Evolutionary conservation across 164 flowering plant genomes (phyloP).

Genomic region (Vitis rupestris): DNA sequence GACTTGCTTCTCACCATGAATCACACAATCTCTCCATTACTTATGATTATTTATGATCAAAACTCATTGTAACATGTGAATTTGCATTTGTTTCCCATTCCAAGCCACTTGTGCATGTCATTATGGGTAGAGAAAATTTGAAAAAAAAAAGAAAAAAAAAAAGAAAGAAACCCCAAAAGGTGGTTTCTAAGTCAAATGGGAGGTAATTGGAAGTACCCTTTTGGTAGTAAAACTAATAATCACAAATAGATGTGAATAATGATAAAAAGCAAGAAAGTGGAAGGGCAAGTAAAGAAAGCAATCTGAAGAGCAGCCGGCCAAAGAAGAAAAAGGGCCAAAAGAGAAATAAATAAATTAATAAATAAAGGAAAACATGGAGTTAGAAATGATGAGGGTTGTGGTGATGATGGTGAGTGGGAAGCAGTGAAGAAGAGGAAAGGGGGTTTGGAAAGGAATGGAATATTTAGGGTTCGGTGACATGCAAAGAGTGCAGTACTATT

Average conservation of each 20-base stretch:
- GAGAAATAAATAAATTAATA: not conserved
- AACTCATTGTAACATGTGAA: no score
- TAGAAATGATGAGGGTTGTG: conserved; percentile 38
- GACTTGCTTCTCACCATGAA: no score
- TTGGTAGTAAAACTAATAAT: conserved; percentile 25
- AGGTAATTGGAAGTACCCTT: conserved; percentile 34
- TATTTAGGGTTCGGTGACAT: conserved; percentile 60
- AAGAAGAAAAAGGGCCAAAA: not conserved
- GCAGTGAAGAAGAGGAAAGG: conserved; percentile 22
- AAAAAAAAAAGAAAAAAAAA: not conserved
- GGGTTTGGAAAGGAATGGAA: conserved; percentile 30
- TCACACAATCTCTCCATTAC: no score
- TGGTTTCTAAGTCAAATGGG: conserved; percentile 30
- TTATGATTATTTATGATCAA: no score
- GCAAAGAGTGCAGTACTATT: conserved; percentile 26
- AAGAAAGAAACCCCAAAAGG: conserved; percentile 14
- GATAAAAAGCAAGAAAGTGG: conserved; percentile 21
- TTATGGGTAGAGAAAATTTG: not conserved
- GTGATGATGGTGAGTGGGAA: conserved; percentile 39
- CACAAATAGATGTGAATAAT: conserved; percentile 15
- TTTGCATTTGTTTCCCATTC: no score
- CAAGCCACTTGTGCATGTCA: not conserved
- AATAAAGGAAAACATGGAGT: conserved; percentile 14
- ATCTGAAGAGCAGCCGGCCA: conserved; percentile 12
- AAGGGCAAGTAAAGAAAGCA: conserved; percentile 14